phyloP scores from a whole-genome alignment of 2,329 filamentous ascomycete genomes.

The Colletotrichum chrysophilum region DNA sequence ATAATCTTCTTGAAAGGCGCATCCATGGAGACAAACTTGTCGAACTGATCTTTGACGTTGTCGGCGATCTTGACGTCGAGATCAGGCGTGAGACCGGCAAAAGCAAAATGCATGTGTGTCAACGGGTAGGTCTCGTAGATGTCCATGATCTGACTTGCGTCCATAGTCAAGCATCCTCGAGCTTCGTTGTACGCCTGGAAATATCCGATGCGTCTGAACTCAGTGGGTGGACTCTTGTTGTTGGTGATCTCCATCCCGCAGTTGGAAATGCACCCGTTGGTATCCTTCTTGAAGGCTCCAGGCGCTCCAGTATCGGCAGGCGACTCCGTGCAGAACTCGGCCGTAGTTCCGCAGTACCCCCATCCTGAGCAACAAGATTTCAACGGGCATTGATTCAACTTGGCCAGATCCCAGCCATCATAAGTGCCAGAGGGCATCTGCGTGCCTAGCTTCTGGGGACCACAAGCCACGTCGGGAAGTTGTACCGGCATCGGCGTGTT shows the following conservation, averaged over 20 bases:
- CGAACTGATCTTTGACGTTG: slow-evolving; percentile 27
- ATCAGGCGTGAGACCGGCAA: slow-evolving; percentile 23
- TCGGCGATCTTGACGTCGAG: neutral
- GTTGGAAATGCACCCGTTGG: slow-evolving; percentile 43
- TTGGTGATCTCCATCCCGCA: slow-evolving; percentile 39
- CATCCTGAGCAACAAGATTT: slow-evolving; percentile 43
- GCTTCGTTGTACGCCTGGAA: neutral
- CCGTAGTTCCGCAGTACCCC: slow-evolving; percentile 4
- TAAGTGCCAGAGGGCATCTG: slow-evolving; percentile 25
- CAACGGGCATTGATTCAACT: slow-evolving; percentile 51
- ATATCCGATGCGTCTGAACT: neutral
- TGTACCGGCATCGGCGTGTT: slow-evolving; percentile 24
- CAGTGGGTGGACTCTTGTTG: neutral
- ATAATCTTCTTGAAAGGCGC: slow-evolving; percentile 38
- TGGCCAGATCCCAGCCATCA: slow-evolving; percentile 35
- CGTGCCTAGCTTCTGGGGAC: slow-evolving; percentile 48
- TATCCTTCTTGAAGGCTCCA: neutral
- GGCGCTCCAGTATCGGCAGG: neutral
- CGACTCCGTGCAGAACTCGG: neutral
- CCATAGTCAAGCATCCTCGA: neutral
- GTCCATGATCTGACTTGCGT: slow-evolving; percentile 11
- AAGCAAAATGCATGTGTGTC: slow-evolving; percentile 42
- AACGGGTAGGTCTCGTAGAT: slow-evolving; percentile 15
- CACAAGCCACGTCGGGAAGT: slow-evolving; percentile 34
- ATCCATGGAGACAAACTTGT: slow-evolving; percentile 27